Conservation (phyloP, 192 early-diverging fungal genomes). For the Entomortierella chlamydospora region DNA sequence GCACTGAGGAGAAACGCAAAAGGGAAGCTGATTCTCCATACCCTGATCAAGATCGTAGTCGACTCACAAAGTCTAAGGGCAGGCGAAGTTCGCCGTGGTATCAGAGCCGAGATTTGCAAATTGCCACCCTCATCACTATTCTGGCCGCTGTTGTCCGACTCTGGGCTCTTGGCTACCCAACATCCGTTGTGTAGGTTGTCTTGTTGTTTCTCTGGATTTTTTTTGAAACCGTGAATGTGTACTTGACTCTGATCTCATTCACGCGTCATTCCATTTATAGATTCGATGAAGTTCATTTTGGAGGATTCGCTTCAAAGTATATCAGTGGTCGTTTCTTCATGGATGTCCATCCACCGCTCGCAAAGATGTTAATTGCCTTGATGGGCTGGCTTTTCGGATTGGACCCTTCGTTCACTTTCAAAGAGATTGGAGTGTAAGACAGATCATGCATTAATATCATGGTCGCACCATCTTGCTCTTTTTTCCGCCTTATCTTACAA, state of each 20-base stretch:
- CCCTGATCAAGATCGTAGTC: constrained; percentile 9
- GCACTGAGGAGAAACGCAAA: constrained; percentile 6
- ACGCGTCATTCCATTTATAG: constrained; percentile 62
- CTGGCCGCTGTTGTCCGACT: constrained; percentile 56
- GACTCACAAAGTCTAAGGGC: constrained; percentile 23
- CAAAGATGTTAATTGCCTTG: constrained; percentile 88
- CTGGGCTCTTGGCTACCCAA: constrained; percentile 55
- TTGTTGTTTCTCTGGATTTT: no score
- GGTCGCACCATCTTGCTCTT: no score
- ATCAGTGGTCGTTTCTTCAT: constrained; percentile 89
- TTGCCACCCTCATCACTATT: constrained; percentile 39
- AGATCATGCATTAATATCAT: no score
- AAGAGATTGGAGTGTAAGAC: constrained; percentile 85
- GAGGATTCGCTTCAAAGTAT: constrained; percentile 94
- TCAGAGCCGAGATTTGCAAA: constrained; percentile 39
- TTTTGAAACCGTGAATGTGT: no score
- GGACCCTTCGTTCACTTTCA: constrained; percentile 93
- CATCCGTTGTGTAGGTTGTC: constrained; percentile 62
- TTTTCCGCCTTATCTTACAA: neutral
- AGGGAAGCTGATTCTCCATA: neutral
- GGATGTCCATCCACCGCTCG: constrained; percentile 96
- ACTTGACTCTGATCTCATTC: no score
- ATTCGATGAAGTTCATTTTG: constrained; percentile 99
- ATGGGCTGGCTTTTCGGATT: constrained; percentile 87
- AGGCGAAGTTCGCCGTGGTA: constrained; percentile 38